A percentile compares a stretch with the other conserved stretches of the same genome.
Conservation (phyloP, 2,329 filamentous ascomycete genomes). For the Bipolaris oryzae region DNA sequence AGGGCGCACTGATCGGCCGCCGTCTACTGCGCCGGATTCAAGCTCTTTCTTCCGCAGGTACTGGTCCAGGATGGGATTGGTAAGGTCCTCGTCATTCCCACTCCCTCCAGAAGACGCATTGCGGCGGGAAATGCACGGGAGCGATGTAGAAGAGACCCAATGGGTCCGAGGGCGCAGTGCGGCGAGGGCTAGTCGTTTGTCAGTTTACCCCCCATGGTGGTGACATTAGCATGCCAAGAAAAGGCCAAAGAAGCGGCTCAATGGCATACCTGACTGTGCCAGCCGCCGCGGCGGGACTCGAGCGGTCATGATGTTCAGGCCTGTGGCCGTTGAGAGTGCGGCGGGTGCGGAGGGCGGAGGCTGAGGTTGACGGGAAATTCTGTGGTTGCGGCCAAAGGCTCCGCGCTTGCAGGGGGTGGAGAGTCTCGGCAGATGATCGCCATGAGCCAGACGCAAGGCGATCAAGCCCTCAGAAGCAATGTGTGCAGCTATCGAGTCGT, state of each 20-base stretch:
- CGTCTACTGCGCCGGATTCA: conserved; percentile 4
- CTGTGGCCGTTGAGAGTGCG: conserved; percentile 27
- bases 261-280: conserved; percentile 62
- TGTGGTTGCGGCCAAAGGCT: conserved; percentile 17
- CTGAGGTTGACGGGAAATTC: conserved; percentile 24
- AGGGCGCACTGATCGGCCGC: conserved; percentile 11
- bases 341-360: conserved; percentile 22
- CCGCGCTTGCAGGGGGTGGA: conserved; percentile 16
- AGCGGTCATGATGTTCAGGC: conserved; percentile 64
- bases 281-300: conserved; percentile 68
- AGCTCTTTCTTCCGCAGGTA: conserved; percentile 45
- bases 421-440: conserved; percentile 18
- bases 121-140: conserved; percentile 26
- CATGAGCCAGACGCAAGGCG: conserved; percentile 16
- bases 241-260: neutral
- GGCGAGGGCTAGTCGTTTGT: conserved; percentile 28
- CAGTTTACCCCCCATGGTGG: conserved; percentile 4
- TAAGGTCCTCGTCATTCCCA: conserved; percentile 24
- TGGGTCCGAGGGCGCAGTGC: conserved; percentile 28
- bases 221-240: neutral
- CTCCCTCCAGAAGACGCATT: conserved; percentile 21
- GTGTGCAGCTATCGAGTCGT: conserved; percentile 15
- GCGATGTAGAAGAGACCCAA: conserved; percentile 16
- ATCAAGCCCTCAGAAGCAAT: conserved; percentile 21
- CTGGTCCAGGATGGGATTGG: conserved; percentile 68